Conservation (phyloP, 352 stramenopile species). For the Phytophthora sp. region DNA sequence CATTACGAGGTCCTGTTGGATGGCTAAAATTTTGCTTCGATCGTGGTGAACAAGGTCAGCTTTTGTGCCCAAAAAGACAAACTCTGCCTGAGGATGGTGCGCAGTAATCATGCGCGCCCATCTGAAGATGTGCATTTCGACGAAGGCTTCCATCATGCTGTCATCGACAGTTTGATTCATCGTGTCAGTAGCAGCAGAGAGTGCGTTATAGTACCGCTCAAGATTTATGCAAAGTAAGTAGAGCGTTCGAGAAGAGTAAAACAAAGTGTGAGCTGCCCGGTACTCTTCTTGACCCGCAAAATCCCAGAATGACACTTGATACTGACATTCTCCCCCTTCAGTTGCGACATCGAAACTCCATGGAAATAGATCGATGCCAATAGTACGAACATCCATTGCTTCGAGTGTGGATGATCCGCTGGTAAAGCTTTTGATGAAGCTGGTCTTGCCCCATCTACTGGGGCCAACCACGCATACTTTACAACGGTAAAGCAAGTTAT, state of each 20-base stretch:
- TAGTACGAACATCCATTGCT: conserved; percentile 29
- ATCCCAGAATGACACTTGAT: conserved; percentile 18
- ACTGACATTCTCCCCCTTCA: conserved; percentile 1
- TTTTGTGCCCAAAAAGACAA: conserved; percentile 13
- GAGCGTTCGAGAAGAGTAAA: conserved; percentile 19
- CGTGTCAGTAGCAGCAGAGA: background rate
- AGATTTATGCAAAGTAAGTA: conserved; percentile 20
- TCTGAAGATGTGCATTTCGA: conserved; percentile 10
- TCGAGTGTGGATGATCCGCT: conserved; percentile 11
- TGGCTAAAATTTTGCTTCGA: background rate
- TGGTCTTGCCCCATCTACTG: conserved; percentile 40
- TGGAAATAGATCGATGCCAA: conserved; percentile 41
- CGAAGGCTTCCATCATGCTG: conserved; percentile 8
- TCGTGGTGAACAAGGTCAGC: background rate
- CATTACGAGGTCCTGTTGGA: conserved; percentile 9
- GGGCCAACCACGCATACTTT: conserved; percentile 42
- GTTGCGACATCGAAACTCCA: conserved; percentile 28
- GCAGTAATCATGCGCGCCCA: conserved; percentile 11
- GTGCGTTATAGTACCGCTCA: conserved; percentile 5
- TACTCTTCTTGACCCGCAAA: conserved; percentile 22
- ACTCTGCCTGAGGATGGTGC: conserved; percentile 7
- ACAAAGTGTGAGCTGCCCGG: conserved; percentile 8
- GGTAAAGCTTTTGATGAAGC: conserved; percentile 37
- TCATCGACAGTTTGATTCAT: conserved; percentile 1
- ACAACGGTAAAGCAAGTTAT: conserved; percentile 11